Conservation (phyloP, 1,139 yeast species). For the Candida glucosophila region DNA sequence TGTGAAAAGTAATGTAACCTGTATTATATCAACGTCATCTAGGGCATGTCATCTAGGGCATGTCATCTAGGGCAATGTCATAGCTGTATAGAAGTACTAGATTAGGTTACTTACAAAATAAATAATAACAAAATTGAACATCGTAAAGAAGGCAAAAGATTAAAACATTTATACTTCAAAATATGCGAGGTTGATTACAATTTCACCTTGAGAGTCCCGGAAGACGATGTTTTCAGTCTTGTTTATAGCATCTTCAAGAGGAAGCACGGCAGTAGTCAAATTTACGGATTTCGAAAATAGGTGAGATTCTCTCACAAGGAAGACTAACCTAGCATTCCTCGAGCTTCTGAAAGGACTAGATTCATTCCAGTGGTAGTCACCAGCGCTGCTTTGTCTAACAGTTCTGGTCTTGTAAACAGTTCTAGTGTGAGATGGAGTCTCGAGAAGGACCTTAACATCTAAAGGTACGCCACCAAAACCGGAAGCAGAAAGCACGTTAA, state of each 20-base stretch:
- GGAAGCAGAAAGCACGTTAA: conserved; percentile 37
- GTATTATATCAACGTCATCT: too few species aligned
- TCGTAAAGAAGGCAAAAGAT: too few species aligned
- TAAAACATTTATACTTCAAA: too few species aligned
- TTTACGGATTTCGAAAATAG: conserved; percentile 64
- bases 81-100: too few species aligned
- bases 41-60: too few species aligned
- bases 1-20: too few species aligned
- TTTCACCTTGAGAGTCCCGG: conserved; percentile 20
- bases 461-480: conserved; percentile 25
- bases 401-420: conserved; percentile 60
- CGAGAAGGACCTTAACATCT: conserved; percentile 45
- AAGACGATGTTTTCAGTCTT: conserved; percentile 22
- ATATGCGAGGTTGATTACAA: conserved; percentile 24
- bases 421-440: conserved; percentile 44
- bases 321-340: conserved; percentile 46
- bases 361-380: conserved; percentile 58
- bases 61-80: too few species aligned
- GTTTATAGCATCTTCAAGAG: conserved; percentile 28
- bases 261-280: conserved; percentile 46
- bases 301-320: conserved; percentile 61
- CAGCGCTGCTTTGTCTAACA: conserved; percentile 41
- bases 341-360: conserved; percentile 60
- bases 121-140: too few species aligned
- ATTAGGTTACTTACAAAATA: too few species aligned